Evolutionary conservation across 139 green algal species (phyloP).

Genomic region (Haematococcus lacustris): DNA sequence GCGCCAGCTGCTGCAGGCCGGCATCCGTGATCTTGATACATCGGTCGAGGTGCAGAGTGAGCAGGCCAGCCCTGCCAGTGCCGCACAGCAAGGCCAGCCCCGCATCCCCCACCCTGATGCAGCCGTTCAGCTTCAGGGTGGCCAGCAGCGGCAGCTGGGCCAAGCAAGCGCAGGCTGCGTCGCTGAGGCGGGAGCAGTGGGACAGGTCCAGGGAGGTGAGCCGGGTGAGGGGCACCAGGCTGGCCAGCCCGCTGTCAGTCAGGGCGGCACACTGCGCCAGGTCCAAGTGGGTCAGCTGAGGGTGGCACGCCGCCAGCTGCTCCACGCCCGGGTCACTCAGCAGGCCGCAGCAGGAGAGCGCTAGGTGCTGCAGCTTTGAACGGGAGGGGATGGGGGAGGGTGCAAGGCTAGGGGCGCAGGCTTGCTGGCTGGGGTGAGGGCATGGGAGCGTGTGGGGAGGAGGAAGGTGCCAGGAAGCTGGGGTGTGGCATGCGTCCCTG

Average conservation of each 20-base stretch:
- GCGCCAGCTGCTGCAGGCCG: slow-evolving; percentile 16
- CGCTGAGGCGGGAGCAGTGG: slow-evolving; percentile 22
- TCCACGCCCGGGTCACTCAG: slow-evolving; percentile 23
- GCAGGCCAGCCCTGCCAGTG: slow-evolving; percentile 7
- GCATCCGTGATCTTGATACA: slow-evolving; percentile 40
- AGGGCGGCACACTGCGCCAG: slow-evolving; percentile 28
- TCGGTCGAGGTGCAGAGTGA: slow-evolving; percentile 47
- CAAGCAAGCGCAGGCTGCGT: slow-evolving; percentile 16
- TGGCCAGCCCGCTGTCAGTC: slow-evolving; percentile 23
- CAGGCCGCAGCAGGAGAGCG: neutral
- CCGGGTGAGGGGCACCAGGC: slow-evolving; percentile 16
- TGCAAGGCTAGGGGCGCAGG: neutral
- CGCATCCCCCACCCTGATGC: slow-evolving; percentile 24
- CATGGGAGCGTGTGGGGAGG: neutral
- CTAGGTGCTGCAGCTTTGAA: neutral
- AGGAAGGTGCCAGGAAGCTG: neutral
- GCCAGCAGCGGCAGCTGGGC: slow-evolving; percentile 19
- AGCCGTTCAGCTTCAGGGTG: slow-evolving; percentile 32
- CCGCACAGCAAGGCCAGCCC: slow-evolving; percentile 19
- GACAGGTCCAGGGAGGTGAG: slow-evolving; percentile 37
- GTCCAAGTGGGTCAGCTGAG: slow-evolving; percentile 31
- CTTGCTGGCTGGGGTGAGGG: neutral
- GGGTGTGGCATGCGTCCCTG: neutral
- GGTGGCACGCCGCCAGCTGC: neutral
- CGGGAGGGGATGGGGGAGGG: neutral